Percentiles rank a stretch among this genome's conserved stretches.
Evolutionary conservation across 2,329 filamentous ascomycete species (phyloP).

Genomic region (Bipolaris oryzae): DNA sequence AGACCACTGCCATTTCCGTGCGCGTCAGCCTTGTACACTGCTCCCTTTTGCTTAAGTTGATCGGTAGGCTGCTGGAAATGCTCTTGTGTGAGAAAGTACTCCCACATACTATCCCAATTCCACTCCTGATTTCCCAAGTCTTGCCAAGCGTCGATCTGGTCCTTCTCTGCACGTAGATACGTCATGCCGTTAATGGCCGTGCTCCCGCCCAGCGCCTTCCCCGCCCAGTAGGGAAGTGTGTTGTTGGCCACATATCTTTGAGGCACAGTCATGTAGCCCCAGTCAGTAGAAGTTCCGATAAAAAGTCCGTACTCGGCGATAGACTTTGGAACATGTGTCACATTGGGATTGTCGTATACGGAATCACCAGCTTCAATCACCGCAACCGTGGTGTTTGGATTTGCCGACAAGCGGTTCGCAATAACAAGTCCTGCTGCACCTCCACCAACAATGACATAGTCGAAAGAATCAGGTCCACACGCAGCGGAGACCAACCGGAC

Average conservation of each 20-base stretch:
- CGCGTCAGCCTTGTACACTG: conserved; percentile 25
- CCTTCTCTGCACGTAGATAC: conserved; percentile 42
- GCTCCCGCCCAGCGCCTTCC: conserved; percentile 53
- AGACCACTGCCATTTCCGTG: conserved; percentile 36
- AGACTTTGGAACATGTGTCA: conserved; percentile 30
- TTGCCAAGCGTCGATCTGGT: conserved; percentile 45
- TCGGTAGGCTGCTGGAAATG: conserved; percentile 29
- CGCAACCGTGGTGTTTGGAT: conserved; percentile 31
- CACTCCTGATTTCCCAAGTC: conserved; percentile 42
- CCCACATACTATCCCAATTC: conserved; percentile 39
- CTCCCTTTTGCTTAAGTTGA: conserved; percentile 27
- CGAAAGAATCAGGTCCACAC: conserved; percentile 26
- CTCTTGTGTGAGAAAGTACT: conserved; percentile 40
- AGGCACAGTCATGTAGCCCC: conserved; percentile 48
- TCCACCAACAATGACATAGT: conserved; percentile 45
- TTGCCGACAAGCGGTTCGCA: conserved; percentile 36
- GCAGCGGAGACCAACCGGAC: conserved; percentile 3
- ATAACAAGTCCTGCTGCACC: conserved; percentile 43
- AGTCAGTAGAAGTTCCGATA: conserved; percentile 47
- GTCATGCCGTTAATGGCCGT: conserved; percentile 53
- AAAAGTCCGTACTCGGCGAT: conserved; percentile 30
- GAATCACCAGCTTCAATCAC: conserved; percentile 45
- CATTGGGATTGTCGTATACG: conserved; percentile 39
- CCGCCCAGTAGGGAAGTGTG: conserved; percentile 44
- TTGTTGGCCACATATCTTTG: conserved; percentile 47